Evolutionary conservation across 2,329 filamentous ascomycete genomes (phyloP).

Genomic region (Mycosphaerella sp.): DNA sequence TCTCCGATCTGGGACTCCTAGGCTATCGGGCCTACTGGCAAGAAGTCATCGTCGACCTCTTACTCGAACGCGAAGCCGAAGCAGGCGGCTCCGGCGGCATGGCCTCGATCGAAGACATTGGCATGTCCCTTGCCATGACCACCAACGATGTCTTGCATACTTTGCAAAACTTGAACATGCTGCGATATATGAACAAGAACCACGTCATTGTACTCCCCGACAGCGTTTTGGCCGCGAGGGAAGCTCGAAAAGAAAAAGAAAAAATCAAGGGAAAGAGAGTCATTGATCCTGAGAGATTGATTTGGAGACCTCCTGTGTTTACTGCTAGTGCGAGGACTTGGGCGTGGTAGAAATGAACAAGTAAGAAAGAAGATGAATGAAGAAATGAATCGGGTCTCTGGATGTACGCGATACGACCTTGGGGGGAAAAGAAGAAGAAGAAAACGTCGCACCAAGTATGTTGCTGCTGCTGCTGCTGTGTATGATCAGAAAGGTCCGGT

Average conservation of each 20-base stretch:
- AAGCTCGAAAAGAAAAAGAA: conserved; percentile 61
- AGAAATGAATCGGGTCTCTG: too few species aligned
- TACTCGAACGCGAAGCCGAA: conserved; percentile 59
- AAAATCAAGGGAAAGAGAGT: conserved; percentile 72
- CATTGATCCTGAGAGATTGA: conserved; percentile 71
- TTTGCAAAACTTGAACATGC: conserved; percentile 86
- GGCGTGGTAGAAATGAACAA: conserved; percentile 63
- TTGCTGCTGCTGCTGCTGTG: too few species aligned
- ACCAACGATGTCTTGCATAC: conserved; percentile 94
- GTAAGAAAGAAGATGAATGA: too few species aligned
- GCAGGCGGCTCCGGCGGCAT: conserved; percentile 49
- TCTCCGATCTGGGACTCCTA: conserved; percentile 85
- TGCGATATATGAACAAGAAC: conserved; percentile 91
- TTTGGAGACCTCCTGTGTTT: conserved; percentile 96
- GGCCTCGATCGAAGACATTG: conserved; percentile 81
- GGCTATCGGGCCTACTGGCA: conserved; percentile 98
- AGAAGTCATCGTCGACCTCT: conserved; percentile 80
- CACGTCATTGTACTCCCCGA: conserved; percentile 93
- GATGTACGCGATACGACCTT: too few species aligned
- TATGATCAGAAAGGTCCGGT: too few species aligned
- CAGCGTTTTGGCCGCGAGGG: conserved; percentile 62
- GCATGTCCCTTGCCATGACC: conserved; percentile 81
- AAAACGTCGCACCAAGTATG: too few species aligned
- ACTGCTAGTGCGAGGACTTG: conserved; percentile 84
- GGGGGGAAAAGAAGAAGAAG: too few species aligned